Base-by-base conservation (phyloP, 495 filamentous ascomycete species). In the Podospora tetraspora region DNA sequence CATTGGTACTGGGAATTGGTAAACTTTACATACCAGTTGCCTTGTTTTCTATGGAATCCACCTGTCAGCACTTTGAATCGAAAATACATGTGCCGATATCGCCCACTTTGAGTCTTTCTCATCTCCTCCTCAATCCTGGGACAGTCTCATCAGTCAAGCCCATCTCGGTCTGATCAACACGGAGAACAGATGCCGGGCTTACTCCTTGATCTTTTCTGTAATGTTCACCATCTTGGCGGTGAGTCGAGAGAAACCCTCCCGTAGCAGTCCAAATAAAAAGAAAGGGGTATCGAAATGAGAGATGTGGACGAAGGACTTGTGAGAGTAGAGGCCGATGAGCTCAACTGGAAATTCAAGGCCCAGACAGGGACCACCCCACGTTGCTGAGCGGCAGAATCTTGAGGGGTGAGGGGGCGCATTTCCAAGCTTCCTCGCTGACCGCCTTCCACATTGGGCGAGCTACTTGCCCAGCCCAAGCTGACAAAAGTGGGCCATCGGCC, bases 181-280 rank as follows among this genome's bases (percentile, higher is more conserved):
- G 61, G 52, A 22, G 1, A 1, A 1, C 24, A 22, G 1, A 37
- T 22, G 79, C n/a, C n/a, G n/a, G n/a, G n/a, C 90, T 74, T 81
- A 95, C 93, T 97, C 93, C 83, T 98, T 99, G 82, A 99, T 99
- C 86, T 97, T 98, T 60, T 99, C 96, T 64, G 95, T 97, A 67
- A 99, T 97, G 83, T 97, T 97, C 81, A 97, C 96, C 96, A 99
- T 99, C 72, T 85, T 93, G 87, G 68, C 83, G 77, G 81, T 79
- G 16, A 52, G 2, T n/a, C 25, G 61, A 37, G 34, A 43, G 13
- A 64, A 30, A 29, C 32, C 32, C 29, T 37, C 32, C 13, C 32
- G 16, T 23, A 23, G 62, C 62, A 57, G 12, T 27, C 16, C 22
- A 21, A n/a, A 34, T 23, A 23, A 32, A 64, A 56, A 56, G 25